Base-by-base conservation (phyloP, 106 monocot genomes). In the Dioscorea dumetorum region DNA sequence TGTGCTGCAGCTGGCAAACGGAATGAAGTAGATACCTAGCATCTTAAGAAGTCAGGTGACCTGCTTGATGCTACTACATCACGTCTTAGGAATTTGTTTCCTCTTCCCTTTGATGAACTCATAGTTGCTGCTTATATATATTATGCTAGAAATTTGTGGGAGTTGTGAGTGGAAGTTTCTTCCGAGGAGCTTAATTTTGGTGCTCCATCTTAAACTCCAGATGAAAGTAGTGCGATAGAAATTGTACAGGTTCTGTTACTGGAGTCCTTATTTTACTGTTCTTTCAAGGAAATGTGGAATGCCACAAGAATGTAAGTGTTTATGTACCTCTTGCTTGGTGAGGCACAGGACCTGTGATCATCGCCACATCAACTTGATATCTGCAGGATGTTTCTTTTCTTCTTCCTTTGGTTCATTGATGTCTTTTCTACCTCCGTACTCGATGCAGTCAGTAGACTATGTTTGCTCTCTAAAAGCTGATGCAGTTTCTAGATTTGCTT, bases 141-240 rank as follows among this genome's bases (percentile, higher is more conserved):
- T 67, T 50, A 57, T 31, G 9, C 48, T 58, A 34, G 63, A 48
- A 32, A 12, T 32, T 33, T 58, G 48, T 71, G 49, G 70, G 77
- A 78, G 67, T 72, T 58, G 62, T 33, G 57, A 69, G 41, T 61
- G 33, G 77, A 68, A 50, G 57, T 67, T 62, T 52, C 61, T 68
- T 56, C 71, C 58, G 64, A 74, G 82, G 68, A 75, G 74, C 75
- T 72, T 83, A 61, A 63, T 83, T 78, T 78, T 78, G 71, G 65
- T 78, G 77, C 74, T 74, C 78, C 63, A 49, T 22, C 24, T 33
- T 51, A 10, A 76, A 71, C 72, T 72, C 70, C 56, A 41, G 69
- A 61, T 49, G 49, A 21, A 35, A 58, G 59, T 57, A 13, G 21
- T 57, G 48, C 31, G 32, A 4, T 23, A 49, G 62, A 58, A 24